These are phyloP conservation scores for Parasarocladium wereldwijsianum DNA, from an alignment of 2,329 filamentous ascomycete species.

Conservation along the genomic window DNA sequence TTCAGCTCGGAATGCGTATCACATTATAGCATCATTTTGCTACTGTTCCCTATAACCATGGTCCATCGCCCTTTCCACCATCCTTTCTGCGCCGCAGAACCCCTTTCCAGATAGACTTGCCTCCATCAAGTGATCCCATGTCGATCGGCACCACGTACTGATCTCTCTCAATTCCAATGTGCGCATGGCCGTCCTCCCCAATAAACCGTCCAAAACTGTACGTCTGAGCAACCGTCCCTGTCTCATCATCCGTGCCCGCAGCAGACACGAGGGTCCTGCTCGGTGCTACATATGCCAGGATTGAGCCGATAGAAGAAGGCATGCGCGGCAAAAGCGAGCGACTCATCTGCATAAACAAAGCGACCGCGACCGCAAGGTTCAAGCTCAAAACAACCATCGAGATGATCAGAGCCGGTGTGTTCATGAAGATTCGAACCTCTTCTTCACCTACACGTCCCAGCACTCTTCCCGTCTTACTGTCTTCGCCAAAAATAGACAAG, in stretches of 20 bases:
- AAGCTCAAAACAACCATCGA: constrained; percentile 24
- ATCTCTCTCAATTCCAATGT: constrained; percentile 36
- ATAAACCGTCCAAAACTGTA: constrained; percentile 36
- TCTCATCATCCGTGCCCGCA: background rate
- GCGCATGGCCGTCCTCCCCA: constrained; percentile 27
- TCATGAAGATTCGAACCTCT: constrained; percentile 33
- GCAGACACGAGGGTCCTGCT: constrained; percentile 21
- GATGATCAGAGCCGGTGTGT: constrained; percentile 27
- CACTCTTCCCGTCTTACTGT: no score
- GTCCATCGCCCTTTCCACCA: background rate
- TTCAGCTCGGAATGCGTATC: no score
- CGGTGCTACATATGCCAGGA: constrained; percentile 31
- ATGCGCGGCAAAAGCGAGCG: constrained; percentile 31
- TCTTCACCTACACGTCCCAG: no score
- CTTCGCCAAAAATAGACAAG: no score
- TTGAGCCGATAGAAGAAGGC: constrained; percentile 33
- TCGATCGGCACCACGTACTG: constrained; percentile 22
- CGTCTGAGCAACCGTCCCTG: constrained; percentile 5
- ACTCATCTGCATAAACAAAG: constrained; percentile 26
- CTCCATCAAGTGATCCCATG: constrained; percentile 1
- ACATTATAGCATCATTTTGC: no score
- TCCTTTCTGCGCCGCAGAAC: background rate
- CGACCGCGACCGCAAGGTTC: constrained; percentile 25
- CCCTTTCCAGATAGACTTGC: background rate
- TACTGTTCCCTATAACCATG: constrained; percentile 1